Evolutionary conservation across 768 basidiomycete species (phyloP).

Genomic region (Cyclocybe aegerita): DNA sequence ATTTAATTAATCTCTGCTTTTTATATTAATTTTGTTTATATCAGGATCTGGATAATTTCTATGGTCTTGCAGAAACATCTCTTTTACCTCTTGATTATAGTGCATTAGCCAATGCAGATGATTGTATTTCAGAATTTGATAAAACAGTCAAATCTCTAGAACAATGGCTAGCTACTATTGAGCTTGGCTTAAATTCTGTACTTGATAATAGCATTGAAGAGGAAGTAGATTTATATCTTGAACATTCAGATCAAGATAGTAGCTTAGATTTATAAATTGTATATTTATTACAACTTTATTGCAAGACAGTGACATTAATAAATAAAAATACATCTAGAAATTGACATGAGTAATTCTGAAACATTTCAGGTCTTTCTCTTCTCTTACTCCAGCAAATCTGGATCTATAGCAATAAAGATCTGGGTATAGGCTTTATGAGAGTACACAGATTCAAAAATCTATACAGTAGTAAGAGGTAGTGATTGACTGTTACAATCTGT

Average conservation of each 20-base stretch:
- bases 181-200: conserved; percentile 67
- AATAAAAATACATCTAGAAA: no score
- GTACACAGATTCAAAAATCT: no score
- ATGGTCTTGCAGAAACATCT: neutral
- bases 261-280: neutral
- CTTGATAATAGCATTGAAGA: conserved; percentile 68
- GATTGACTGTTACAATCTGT: no score
- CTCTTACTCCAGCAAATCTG: no score
- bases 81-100: conserved; percentile 56
- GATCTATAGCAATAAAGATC: no score
- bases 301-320: no score
- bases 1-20: neutral
- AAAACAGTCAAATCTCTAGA: conserved; percentile 73
- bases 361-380: no score
- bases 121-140: conserved; percentile 61
- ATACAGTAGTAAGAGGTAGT: no score
- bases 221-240: conserved; percentile 44
- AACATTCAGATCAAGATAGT: neutral
- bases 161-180: conserved; percentile 74
- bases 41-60: neutral
- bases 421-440: no score
- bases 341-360: no score
- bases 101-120: conserved; percentile 50
- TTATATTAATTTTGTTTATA: neutral
- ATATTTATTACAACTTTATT: neutral